Percentiles rank a stretch among this genome's conserved stretches.
These are phyloP conservation scores for Candida maesae DNA, from an alignment of 805 yeast genomes.

Conservation along the genomic window DNA sequence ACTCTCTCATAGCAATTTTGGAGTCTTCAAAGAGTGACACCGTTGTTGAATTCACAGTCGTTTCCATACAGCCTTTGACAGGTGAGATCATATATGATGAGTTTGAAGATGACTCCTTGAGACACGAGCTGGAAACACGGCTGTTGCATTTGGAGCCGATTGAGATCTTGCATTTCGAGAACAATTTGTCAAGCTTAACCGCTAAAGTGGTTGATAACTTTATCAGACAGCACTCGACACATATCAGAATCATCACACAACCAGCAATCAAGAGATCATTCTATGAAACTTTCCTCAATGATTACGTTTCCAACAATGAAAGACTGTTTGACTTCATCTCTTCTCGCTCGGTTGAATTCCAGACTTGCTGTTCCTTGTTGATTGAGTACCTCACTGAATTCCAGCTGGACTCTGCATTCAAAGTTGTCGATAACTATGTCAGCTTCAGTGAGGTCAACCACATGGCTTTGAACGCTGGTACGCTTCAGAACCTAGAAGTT, in stretches of 20 bases:
- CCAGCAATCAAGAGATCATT: constrained; percentile 14
- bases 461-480: constrained; percentile 59
- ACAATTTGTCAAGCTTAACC: constrained; percentile 24
- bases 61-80: constrained; percentile 66
- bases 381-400: constrained; percentile 59
- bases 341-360: constrained; percentile 23
- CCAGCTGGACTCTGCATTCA: constrained; percentile 52
- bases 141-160: constrained; percentile 70
- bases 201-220: constrained; percentile 16
- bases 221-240: constrained; percentile 26
- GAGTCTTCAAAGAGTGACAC: constrained; percentile 21
- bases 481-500: constrained; percentile 71
- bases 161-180: constrained; percentile 56
- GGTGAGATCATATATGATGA: constrained; percentile 75
- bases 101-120: constrained; percentile 55
- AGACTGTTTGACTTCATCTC: constrained; percentile 29
- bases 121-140: constrained; percentile 71
- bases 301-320: constrained; percentile 9
- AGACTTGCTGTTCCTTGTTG: constrained; percentile 42
- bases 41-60: constrained; percentile 35
- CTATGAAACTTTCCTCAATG: constrained; percentile 16
- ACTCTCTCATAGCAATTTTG: constrained; percentile 45
- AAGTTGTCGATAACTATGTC: constrained; percentile 45
- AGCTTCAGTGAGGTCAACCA: constrained; percentile 45
- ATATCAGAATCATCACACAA: constrained; percentile 15